Base-by-base conservation (phyloP, 2,329 filamentous ascomycete species). In the Penicillium vulpinum region DNA sequence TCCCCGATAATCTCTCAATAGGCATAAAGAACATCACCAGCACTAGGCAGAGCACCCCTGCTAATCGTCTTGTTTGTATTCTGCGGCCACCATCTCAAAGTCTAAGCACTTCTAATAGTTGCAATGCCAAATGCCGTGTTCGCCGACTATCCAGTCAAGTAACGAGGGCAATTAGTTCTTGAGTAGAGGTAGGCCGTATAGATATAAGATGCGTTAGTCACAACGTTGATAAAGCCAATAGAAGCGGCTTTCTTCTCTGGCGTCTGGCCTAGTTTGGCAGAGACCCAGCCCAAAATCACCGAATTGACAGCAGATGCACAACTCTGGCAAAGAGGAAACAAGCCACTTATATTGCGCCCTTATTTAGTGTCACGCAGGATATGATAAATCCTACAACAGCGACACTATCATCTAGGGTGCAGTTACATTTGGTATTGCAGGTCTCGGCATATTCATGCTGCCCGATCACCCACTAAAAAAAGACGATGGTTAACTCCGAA, bases 331-430 rank as follows among this genome's bases (percentile, higher is more conserved):
- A 64, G 18, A 69, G 59, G 40, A 68, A 58, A 39, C 62, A 62
- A 43, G 64, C 56, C 28, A 66, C 51, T 31, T 67, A 69, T 46
- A 65, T 59, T 26, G 60, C 58, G 9, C 59, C 63, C 3, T 53
- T 60, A 18, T 63, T 63, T 18, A 63, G 10, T 45, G n/a, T 62
- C 16, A 54, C 48, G 33, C 56, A 64, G 26, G 57, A 59, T 22
- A 67, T 52, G 41, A 60, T 46, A 41, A 64, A 68, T 3, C 64
- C 65, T 26, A 63, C 48, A 6, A 66, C 62, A 4, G 64, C 64
- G 11, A 63, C 48, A 2, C 53, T n/a, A 76, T 80, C 35, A 74
- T 86, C 50, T 82, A 86, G 63, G 83, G 84, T 2, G 75, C 74
- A 2, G 48, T 65, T 5, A 63, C 61, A 33, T 72, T 78, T 41